These are phyloP conservation scores for Diophrys appendiculata DNA, from an alignment of 73 alveolate species.

Conservation along the genomic window DNA sequence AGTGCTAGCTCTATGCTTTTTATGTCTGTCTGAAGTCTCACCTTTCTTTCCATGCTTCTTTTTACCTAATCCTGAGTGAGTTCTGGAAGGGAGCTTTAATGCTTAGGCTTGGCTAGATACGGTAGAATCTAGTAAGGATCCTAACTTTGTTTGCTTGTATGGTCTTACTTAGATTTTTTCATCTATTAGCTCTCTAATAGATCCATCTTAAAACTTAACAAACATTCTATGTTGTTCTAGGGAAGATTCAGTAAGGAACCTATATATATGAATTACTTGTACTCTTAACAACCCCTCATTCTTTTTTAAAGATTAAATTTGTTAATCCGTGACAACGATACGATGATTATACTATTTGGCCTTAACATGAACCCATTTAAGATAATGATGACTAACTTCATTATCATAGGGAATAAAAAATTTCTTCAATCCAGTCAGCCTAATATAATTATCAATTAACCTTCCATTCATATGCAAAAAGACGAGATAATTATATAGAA, in stretches of 20 bases:
- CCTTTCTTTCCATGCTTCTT: not conserved
- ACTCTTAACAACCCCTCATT: not conserved
- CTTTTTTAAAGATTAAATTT: not conserved
- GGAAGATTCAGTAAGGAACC: slow-evolving; percentile 21
- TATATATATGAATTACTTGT: slow-evolving; percentile 12
- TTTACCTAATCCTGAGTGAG: not conserved
- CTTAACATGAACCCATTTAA: slow-evolving; percentile 39
- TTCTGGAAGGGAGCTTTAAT: not conserved
- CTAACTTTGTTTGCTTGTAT: not conserved
- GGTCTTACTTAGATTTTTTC: not conserved
- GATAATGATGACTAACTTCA: slow-evolving; percentile 55
- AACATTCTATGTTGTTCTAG: slow-evolving; percentile 22
- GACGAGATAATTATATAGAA: slow-evolving; percentile 61
- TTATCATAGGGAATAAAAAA: slow-evolving; percentile 74
- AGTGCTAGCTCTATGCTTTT: not conserved
- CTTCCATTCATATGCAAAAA: slow-evolving; percentile 73
- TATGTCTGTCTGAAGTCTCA: not conserved
- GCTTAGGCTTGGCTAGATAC: not conserved
- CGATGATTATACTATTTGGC: slow-evolving; percentile 57
- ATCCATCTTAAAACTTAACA: slow-evolving; percentile 15
- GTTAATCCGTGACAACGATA: slow-evolving; percentile 40
- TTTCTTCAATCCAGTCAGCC: slow-evolving; percentile 52
- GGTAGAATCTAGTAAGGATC: not conserved
- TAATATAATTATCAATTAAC: slow-evolving; percentile 55
- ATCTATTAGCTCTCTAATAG: slow-evolving; percentile 26